Evolutionary conservation across 1,139 yeast genomes (phyloP), one percentile per base, ranked within the genome.

Genomic region (Yamadazyma triangularis): DNA sequence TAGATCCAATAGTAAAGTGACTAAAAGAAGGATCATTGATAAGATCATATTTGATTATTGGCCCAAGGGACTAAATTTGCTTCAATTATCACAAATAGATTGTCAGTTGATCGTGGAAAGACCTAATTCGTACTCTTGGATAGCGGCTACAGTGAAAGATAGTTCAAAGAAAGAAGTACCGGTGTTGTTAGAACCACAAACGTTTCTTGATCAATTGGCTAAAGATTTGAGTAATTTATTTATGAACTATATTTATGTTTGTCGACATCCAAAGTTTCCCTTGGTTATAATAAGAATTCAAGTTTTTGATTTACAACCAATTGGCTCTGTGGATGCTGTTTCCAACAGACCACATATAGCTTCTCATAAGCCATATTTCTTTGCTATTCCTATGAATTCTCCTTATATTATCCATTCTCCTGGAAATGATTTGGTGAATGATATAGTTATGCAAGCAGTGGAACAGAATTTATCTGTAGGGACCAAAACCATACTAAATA

Each of bases 31-130:
- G 34, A 45, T 79, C 9, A 58, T 78, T 2, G 80, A 77, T 36
- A 56, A 57, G 28, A 58, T 81, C 10, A 39, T 79, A 7, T 63
- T 60, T 24, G 77, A 77, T 21, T 75, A 64, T 46, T 84, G 88
- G 78, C 63, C 73, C 1, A 45, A 58, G 3, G 94, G 94, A 0
- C 53, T 84, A 29, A 83, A 79, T 43, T 53, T 83, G 5, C 62
- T 77, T 13, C 95, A 85, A 48, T 51, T 79, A 27, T 82, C 94
- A 0, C 89, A 83, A 41, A 57, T 83, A 7, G 94, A 85, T 44
- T 73, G 83, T 35, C 83, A 78, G 42, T 49, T 70, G 27, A 60
- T 83, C 24, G 71, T 81, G 4, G 81, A 79, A 42, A 66, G 70
- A 29, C 79, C 85, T 0, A 56, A 59, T 25, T 40, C 63, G 1